A percentile compares a stretch with the other conserved stretches of the same genome.
Conservation (phyloP, 2,329 filamentous ascomycete species). For the Cladophialophora exuberans region DNA sequence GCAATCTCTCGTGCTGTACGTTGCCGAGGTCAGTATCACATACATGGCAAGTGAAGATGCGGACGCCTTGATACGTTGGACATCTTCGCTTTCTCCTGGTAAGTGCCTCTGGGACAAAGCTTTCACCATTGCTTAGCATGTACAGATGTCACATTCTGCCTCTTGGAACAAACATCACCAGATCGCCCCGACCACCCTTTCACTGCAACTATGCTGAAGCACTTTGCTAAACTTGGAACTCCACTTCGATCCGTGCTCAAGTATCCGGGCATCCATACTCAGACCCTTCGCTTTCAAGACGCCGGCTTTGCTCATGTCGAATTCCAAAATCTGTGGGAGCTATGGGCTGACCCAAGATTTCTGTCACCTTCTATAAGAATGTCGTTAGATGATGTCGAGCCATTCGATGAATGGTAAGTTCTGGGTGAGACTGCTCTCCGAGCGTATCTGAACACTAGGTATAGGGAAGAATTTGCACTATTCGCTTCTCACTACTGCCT, state of each 20-base stretch:
- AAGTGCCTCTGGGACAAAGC: no score
- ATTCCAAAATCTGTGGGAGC: slow-evolving; percentile 75
- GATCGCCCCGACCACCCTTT: slow-evolving; percentile 80
- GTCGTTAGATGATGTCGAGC: slow-evolving; percentile 70
- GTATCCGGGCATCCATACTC: slow-evolving; percentile 69
- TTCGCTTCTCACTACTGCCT: slow-evolving; percentile 86
- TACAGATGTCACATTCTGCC: slow-evolving; percentile 72
- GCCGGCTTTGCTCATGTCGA: slow-evolving; percentile 69
- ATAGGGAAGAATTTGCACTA: slow-evolving; percentile 76
- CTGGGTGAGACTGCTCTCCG: not conserved
- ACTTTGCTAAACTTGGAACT: slow-evolving; percentile 33
- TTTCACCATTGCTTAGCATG: slow-evolving; percentile 15
- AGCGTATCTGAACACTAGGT: not conserved
- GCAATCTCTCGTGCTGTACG: slow-evolving; percentile 70
- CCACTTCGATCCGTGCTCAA: slow-evolving; percentile 50
- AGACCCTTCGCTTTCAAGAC: slow-evolving; percentile 67
- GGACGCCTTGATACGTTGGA: slow-evolving; percentile 77
- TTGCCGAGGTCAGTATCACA: slow-evolving; percentile 87
- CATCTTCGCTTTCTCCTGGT: slow-evolving; percentile 71
- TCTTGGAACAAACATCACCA: slow-evolving; percentile 85
- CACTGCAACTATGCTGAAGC: slow-evolving; percentile 44
- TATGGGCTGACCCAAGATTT: slow-evolving; percentile 74
- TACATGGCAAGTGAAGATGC: slow-evolving; percentile 80
- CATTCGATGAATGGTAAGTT: slow-evolving; percentile 81
- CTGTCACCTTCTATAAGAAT: slow-evolving; percentile 63